Conservation (phyloP, 345 rosid genomes). For the Eucalyptus curtisii region DNA sequence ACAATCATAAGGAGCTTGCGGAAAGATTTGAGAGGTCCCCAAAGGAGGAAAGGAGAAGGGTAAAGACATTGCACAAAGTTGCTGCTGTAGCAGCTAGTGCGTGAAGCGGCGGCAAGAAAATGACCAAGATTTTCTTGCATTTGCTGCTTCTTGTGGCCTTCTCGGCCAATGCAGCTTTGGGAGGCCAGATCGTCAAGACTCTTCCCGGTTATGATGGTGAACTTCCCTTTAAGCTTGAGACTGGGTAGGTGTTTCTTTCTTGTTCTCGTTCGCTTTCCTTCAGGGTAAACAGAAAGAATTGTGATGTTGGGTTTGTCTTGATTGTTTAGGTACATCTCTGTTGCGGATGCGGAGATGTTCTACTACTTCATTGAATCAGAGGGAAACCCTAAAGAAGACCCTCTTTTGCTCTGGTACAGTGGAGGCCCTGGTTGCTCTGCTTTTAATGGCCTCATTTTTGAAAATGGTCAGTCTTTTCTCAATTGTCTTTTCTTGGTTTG, state of each 20-base stretch:
- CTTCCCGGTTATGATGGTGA: constrained; percentile 20
- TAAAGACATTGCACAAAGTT: not conserved
- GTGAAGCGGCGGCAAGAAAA: not conserved
- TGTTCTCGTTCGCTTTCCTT: not conserved
- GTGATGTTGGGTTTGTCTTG: not conserved
- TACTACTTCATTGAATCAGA: constrained; percentile 20
- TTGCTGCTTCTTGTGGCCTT: not conserved
- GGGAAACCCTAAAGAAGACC: constrained; percentile 14
- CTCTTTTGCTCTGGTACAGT: constrained; percentile 18
- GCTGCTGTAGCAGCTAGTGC: not conserved
- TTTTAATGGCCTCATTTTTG: constrained; percentile 9
- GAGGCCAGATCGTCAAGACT: constrained; percentile 4
- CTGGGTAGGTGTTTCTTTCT: constrained; percentile 7
- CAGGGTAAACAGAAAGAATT: not conserved
- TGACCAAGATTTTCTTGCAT: not conserved
- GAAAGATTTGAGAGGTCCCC: not conserved
- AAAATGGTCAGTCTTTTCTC: constrained; percentile 3
- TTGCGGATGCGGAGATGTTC: constrained; percentile 6
- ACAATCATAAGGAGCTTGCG: not conserved
- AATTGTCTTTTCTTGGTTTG: not conserved
- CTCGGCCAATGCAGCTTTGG: not conserved
- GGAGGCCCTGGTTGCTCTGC: constrained; percentile 39
- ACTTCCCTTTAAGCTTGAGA: constrained; percentile 25
- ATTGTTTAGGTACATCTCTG: constrained; percentile 11
- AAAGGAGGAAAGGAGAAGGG: not conserved